Base-by-base conservation (phyloP, 2,329 filamentous ascomycete genomes). In the Clarireedia paspali region DNA sequence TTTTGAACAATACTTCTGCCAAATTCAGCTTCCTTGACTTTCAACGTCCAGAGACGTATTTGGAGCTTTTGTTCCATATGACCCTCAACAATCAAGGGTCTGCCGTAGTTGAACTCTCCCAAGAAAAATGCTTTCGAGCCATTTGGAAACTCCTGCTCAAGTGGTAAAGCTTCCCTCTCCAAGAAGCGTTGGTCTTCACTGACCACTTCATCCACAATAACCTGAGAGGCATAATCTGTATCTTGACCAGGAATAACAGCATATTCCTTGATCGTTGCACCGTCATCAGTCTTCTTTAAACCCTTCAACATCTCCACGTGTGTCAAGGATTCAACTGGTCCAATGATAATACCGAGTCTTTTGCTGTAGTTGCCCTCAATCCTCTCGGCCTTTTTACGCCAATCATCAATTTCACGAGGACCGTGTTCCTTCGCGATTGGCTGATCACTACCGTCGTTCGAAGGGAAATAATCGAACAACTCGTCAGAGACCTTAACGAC, bases 301-400 rank as follows among this genome's bases (percentile, higher is more conserved):
- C 95, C 94, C 71, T 89, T 95, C 54, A 99, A 81, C 81, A 96
- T 94, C 63, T 96, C 88, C 39, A 99, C 91, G 61, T 95, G 88
- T 30, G 96, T 83, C 63, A 97, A 77, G 24, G 91, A 89, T 67
- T 99, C 92, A 5, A 97, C 89, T 23, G 84, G 76, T 44, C 92
- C 91, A 60, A 91, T 91, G 50, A 91, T 80, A 68, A 95, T 90
- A 47, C 89, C 95, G 50, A 99, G 80, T 47, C 91, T 84, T 73
- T 94, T 96, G 73, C 88, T 92, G 73, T 99, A 96, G 67, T 82
- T 85, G 52, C 81, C 86, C 70, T 97, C 92, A 58, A 96, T 89
- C 57, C 84, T 84, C 39, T 85, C 81, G 1, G 94, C 83, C 69
- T 94, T 96, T 73, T 84, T 92, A 66, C 83, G 83, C 80, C 88